Evolutionary conservation across 129 eudicot species (phyloP).

Genomic region (Chrysanthemum lavandulifolium): DNA sequence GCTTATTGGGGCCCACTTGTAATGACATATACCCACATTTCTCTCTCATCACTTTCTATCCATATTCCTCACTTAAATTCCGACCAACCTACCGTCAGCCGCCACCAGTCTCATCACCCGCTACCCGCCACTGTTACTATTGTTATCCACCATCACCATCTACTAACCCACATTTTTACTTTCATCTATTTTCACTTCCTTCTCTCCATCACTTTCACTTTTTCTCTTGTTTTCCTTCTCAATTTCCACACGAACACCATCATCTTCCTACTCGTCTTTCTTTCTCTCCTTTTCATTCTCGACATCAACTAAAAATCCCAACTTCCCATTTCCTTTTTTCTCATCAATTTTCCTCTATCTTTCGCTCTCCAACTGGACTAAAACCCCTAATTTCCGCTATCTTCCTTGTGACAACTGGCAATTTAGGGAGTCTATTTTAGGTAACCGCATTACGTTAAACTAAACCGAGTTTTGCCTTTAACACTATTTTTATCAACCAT

Average conservation of each 20-base stretch:
- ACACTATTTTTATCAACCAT: no score
- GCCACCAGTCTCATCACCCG: no score
- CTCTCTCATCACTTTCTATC: no score
- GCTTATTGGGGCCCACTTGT: no score
- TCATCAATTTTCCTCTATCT: slow-evolving; percentile 25
- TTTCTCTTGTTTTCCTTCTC: slow-evolving; percentile 19
- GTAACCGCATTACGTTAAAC: no score
- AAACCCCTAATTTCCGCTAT: slow-evolving; percentile 23
- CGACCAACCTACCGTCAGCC: no score
- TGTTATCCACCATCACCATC: no score
- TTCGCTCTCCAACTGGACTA: slow-evolving; percentile 27
- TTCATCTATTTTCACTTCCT: slow-evolving; percentile 12
- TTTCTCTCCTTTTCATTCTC: slow-evolving; percentile 28
- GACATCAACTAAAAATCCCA: slow-evolving; percentile 24
- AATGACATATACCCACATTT: no score
- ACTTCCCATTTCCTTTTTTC: slow-evolving; percentile 16
- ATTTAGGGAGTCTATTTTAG: no score
- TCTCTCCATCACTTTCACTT: slow-evolving; percentile 12
- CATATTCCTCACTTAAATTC: no score
- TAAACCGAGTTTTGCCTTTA: no score
- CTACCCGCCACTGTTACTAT: no score
- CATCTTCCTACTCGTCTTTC: neutral
- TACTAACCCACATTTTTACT: neutral
- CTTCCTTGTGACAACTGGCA: slow-evolving; percentile 1
- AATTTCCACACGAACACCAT: slow-evolving; percentile 2